These are phyloP conservation scores for Syzygium syzygioides DNA, from an alignment of 441 rosid species.

Conservation along the genomic window DNA sequence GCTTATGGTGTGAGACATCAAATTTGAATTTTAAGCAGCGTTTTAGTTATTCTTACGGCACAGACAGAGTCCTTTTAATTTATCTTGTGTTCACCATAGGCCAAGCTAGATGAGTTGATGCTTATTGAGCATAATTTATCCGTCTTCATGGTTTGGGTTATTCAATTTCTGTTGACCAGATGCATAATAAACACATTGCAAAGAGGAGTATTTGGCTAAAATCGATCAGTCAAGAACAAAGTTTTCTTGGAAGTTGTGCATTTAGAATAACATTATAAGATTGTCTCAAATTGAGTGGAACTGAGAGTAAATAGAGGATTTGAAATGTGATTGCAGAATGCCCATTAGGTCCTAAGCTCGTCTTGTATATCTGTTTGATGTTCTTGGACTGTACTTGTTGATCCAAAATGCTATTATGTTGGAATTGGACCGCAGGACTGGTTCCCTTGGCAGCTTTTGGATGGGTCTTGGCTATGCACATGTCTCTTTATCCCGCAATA, in stretches of 20 bases:
- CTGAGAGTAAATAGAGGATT: background rate
- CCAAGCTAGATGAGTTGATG: background rate
- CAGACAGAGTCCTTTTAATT: background rate
- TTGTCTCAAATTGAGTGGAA: background rate
- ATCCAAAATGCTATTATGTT: background rate
- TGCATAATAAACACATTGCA: background rate
- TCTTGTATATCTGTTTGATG: constrained; percentile 1
- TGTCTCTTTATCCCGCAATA: constrained; percentile 81
- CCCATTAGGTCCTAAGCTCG: background rate
- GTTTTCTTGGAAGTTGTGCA: background rate
- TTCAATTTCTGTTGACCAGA: background rate
- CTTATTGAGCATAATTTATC: background rate
- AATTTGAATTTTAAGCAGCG: background rate
- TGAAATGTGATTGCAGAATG: background rate
- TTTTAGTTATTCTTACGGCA: background rate
- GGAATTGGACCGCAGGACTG: constrained; percentile 41
- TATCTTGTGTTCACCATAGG: background rate
- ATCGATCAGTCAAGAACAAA: background rate
- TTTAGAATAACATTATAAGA: background rate
- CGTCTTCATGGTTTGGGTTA: background rate
- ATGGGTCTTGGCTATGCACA: constrained; percentile 83
- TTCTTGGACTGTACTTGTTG: background rate
- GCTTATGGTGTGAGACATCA: background rate
- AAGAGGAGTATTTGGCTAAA: background rate
- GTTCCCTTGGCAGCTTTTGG: constrained; percentile 92